Conservation (phyloP, 352 stramenopile species). For the Phytopythium mirpurense region DNA sequence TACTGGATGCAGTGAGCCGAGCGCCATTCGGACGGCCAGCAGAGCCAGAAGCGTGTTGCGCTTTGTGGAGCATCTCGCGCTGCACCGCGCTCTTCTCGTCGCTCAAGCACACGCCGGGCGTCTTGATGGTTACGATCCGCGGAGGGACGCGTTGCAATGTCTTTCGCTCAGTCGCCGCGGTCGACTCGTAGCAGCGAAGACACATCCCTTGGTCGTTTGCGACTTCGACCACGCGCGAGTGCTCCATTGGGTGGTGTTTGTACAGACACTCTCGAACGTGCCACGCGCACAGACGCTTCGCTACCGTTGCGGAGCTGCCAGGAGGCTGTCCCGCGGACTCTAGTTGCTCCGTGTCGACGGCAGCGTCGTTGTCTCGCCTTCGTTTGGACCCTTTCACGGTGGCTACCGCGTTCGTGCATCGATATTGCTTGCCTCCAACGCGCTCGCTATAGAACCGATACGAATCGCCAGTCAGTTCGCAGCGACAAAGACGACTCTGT, state of each 20-base stretch:
- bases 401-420: conserved; percentile 35
- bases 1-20: conserved; percentile 2
- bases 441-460: conserved; percentile 18
- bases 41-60: not conserved
- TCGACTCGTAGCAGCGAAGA: conserved; percentile 49
- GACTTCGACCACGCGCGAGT: conserved; percentile 42
- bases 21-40: too few relatives aligned
- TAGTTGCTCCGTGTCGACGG: not conserved
- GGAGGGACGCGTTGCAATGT: conserved; percentile 45
- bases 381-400: not conserved
- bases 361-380: not conserved
- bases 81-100: conserved; percentile 14
- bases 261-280: conserved; percentile 42
- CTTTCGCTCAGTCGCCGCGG: conserved; percentile 27
- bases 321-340: not conserved
- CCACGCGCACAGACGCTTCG: conserved; percentile 42
- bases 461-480: too few relatives aligned
- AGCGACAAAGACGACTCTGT: too few relatives aligned
- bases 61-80: conserved; percentile 16
- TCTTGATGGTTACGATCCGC: conserved; percentile 27
- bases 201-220: conserved; percentile 56
- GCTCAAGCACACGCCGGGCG: conserved; percentile 33
- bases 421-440: conserved; percentile 39
- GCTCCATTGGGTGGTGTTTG: conserved; percentile 41
- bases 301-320: not conserved